Base-by-base conservation (phyloP, 306 rosid species). In the Sphenostylis stenocarpa region DNA sequence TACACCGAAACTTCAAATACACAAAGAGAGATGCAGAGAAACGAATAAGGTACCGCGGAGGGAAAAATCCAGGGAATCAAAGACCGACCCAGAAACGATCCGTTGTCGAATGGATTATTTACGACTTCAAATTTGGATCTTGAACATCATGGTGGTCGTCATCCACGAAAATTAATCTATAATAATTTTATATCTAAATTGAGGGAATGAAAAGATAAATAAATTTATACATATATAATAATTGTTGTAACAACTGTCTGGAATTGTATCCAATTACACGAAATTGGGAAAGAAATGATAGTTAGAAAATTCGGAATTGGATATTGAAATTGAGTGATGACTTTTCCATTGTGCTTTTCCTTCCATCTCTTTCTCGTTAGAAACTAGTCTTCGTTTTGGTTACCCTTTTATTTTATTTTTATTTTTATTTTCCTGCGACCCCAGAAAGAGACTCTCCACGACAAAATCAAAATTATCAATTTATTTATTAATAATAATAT, bases 41-140 rank as follows among this genome's bases (percentile, higher is more conserved):
- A 49, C 19, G 16, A 52, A 55, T 20, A 67, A 21, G 64, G 72
- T 31, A 68, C 57, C 65, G 52, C 62, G 70, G 31, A 70, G 70
- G 58, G 34, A 60, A 26, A 29, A 28, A 53, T 68, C 29, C 38
- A 16, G 20, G 55, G 78, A 79, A 84, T 33, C 10, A 64, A 80
- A 45, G 57, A 58, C 60, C 76, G 74, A 74, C 87, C 85, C 82
- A 80, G 85, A 82, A 72, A 86, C 73, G 76, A 82, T 79, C 21
- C 49, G 43, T 60, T 19, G 41, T 45, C 39, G 80, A 84, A 78
- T 76, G 80, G 77, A 80, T 70, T 43, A 17, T 21, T 56, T 33
- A 21, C 0, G 14, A 44, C 74, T 79, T 85, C 81, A 86, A 77
- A 70, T 13, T 61, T 74, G 77, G 80, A 75, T 80, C 86, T 43